Percentiles rank a stretch among this genome's conserved stretches.
phyloP scores from a whole-genome alignment of 768 basidiomycete species.

The Termitomyces sp. region DNA sequence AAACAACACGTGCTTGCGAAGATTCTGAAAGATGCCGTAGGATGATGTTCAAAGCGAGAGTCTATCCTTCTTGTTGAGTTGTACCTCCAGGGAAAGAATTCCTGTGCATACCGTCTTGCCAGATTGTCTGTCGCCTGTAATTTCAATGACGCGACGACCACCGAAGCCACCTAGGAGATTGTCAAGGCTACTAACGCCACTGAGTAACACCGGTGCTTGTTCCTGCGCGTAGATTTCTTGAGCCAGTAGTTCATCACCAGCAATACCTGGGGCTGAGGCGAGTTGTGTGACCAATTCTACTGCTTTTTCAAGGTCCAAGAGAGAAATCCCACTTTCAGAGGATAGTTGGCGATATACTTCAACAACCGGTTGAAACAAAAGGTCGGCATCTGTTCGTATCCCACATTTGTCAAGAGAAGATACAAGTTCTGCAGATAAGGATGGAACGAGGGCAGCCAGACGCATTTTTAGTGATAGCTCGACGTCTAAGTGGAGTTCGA shows the following conservation, averaged over 20 bases:
- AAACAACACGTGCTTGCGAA: constrained; percentile 41
- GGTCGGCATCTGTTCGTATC: constrained; percentile 54
- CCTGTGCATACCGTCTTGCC: constrained; percentile 62
- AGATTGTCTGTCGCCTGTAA: constrained; percentile 61
- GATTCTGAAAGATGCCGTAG: constrained; percentile 45
- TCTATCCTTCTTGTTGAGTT: constrained; percentile 37
- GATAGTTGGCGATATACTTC: constrained; percentile 53
- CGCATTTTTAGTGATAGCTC: constrained; percentile 30
- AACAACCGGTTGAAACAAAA: constrained; percentile 46
- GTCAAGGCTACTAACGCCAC: constrained; percentile 50
- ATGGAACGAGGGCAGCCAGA: constrained; percentile 32
- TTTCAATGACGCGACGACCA: constrained; percentile 55
- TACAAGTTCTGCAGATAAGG: constrained; percentile 42
- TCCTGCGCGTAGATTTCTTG: constrained; percentile 17
- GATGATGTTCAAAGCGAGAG: constrained; percentile 55
- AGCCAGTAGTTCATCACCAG: constrained; percentile 27
- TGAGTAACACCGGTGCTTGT: constrained; percentile 21
- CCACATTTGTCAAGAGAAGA: constrained; percentile 41
- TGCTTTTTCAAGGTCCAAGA: constrained; percentile 43
- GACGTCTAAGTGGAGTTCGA: background rate
- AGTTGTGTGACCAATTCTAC: constrained; percentile 36
- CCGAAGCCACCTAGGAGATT: constrained; percentile 46
- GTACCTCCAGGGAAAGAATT: background rate
- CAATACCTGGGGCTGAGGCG: constrained; percentile 41
- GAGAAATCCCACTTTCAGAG: constrained; percentile 35